phyloP scores from a whole-genome alignment of 2,329 filamentous ascomycete species.

The Nothophaeocryptopus gaeumannii region DNA sequence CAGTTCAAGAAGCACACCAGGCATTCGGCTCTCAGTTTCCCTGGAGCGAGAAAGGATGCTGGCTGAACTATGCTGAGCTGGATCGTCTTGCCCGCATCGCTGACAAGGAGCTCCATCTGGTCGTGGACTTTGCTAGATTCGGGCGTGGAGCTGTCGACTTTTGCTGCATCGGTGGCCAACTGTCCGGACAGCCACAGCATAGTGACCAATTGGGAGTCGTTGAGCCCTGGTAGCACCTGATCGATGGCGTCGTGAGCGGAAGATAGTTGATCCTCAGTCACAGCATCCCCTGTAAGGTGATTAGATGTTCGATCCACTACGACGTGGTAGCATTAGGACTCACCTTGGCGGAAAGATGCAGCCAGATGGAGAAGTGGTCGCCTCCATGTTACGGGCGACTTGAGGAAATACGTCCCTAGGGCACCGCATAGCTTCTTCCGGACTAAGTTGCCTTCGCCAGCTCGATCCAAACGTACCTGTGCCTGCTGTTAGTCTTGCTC shows the following conservation, averaged over 20 bases:
- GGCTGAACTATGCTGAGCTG: conserved; percentile 15
- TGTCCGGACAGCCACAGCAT: conserved; percentile 64
- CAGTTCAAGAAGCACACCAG: conserved; percentile 52
- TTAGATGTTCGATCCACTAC: too few relatives aligned
- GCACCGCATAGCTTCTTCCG: conserved; percentile 74
- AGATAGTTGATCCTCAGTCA: conserved; percentile 32
- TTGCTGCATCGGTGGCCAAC: conserved; percentile 65
- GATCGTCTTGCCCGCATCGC: conserved; percentile 52
- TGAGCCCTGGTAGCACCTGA: conserved; percentile 48
- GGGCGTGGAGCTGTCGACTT: conserved; percentile 52
- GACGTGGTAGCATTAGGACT: not conserved
- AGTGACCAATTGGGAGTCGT: conserved; percentile 53
- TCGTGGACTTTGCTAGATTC: conserved; percentile 29
- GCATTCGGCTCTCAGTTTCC: conserved; percentile 27
- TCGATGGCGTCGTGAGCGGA: conserved; percentile 44
- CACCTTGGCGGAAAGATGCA: conserved; percentile 27
- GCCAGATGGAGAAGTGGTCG: conserved; percentile 50
- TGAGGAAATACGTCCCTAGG: conserved; percentile 70
- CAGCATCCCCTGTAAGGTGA: conserved; percentile 6
- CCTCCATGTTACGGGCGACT: conserved; percentile 66
- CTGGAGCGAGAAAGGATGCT: not conserved
- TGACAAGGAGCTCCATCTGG: conserved; percentile 51
- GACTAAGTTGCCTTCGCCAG: conserved; percentile 59
- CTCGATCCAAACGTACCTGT: conserved; percentile 44
- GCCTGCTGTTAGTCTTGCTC: not conserved